Evolutionary conservation across 108 stramenopile species (phyloP).

Genomic region (Conticribra weissflogii): DNA sequence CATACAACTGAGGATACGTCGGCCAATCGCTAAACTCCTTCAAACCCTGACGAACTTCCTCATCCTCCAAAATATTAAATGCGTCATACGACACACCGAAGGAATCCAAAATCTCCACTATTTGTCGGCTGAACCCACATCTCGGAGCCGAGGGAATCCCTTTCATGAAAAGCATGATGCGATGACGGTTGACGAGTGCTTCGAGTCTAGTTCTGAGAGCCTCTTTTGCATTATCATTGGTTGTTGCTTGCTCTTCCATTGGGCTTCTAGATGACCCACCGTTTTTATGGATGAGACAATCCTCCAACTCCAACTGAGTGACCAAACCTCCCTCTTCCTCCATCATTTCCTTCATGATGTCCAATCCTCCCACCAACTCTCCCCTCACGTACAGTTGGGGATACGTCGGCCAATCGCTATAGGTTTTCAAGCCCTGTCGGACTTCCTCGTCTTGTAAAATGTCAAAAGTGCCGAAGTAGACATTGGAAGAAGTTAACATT

Average conservation of each 20-base stretch:
- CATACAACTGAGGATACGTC: constrained; percentile 97
- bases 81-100: constrained; percentile 73
- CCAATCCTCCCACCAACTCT: constrained; percentile 94
- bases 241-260: constrained; percentile 1
- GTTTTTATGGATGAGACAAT: constrained; percentile 17
- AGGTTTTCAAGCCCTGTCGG: constrained; percentile 88
- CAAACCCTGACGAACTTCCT: constrained; percentile 91
- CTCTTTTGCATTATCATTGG: not conserved
- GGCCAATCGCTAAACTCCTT: constrained; percentile 93
- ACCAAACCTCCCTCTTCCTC: constrained; percentile 72
- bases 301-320: constrained; percentile 54
- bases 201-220: constrained; percentile 64
- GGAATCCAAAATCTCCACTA: constrained; percentile 83
- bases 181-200: constrained; percentile 56
- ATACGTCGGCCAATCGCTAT: constrained; percentile 95
- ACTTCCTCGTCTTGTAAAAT: constrained; percentile 86
- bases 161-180: constrained; percentile 98
- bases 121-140: constrained; percentile 93
- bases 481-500: constrained; percentile 61
- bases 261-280: not conserved
- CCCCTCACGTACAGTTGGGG: constrained; percentile 96
- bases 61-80: constrained; percentile 88
- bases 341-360: constrained; percentile 96
- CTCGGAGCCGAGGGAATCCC: constrained; percentile 88
- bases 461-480: constrained; percentile 88